These are phyloP conservation scores for Schwanniomyces occidentalis DNA, from an alignment of 805 yeast genomes.

Conservation along the genomic window DNA sequence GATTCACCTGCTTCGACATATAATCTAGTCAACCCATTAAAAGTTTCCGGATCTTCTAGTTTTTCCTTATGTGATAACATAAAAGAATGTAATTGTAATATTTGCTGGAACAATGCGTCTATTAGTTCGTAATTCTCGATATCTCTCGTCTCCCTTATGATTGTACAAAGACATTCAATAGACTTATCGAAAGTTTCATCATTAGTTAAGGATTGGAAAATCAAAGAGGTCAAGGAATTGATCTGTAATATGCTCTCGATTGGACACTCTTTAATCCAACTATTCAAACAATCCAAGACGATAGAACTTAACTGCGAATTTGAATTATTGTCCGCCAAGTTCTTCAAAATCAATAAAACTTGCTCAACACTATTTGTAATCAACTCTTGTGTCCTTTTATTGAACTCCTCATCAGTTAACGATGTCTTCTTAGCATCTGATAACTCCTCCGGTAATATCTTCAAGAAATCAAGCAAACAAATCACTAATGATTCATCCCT, in stretches of 20 bases:
- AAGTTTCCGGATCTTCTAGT: constrained; percentile 61
- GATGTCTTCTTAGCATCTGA: constrained; percentile 75
- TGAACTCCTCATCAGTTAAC: constrained; percentile 78
- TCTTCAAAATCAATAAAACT: constrained; percentile 63
- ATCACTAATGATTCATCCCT: constrained; percentile 36
- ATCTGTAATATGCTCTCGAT: constrained; percentile 65
- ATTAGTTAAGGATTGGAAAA: constrained; percentile 59
- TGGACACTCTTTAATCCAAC: constrained; percentile 90
- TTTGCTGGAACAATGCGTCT: constrained; percentile 64
- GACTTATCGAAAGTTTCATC: constrained; percentile 80
- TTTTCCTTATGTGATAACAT: constrained; percentile 35
- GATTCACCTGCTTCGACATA: constrained; percentile 93
- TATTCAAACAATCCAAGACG: constrained; percentile 73
- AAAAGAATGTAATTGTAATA: constrained; percentile 59
- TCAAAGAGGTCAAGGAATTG: constrained; percentile 63
- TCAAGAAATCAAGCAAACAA: constrained; percentile 73
- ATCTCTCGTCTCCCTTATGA: constrained; percentile 81
- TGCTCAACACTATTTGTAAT: constrained; percentile 66
- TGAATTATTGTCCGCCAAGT: constrained; percentile 38
- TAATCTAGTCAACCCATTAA: constrained; percentile 70
- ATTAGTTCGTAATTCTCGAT: constrained; percentile 62
- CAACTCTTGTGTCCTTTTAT: constrained; percentile 59
- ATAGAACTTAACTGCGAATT: constrained; percentile 33
- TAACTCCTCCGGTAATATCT: constrained; percentile 89
- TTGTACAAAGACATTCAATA: constrained; percentile 80